A percentile compares a stretch with the other conserved stretches of the same genome.
phyloP scores from a whole-genome alignment of 805 yeast genomes.

The Tetrapisispora nanseiensis region DNA sequence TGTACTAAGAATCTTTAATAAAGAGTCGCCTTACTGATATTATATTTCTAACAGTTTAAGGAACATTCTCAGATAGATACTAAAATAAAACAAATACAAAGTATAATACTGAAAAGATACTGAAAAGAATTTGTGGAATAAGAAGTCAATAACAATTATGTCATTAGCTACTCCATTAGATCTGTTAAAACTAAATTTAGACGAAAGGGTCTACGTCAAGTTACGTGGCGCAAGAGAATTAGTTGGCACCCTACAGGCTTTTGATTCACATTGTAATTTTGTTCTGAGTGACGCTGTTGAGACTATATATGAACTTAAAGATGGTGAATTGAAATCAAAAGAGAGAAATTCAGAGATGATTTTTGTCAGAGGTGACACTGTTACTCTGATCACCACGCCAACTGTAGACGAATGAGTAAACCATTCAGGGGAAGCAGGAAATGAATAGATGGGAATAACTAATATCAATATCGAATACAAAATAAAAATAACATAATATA shows the following conservation, averaged over 20 bases:
- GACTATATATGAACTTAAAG: conserved; percentile 53
- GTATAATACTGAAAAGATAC: neutral
- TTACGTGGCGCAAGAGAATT: conserved; percentile 91
- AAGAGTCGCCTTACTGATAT: no score
- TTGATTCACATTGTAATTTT: conserved; percentile 93
- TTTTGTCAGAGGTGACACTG: conserved; percentile 96
- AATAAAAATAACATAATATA: no score
- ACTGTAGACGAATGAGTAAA: conserved; percentile 15
- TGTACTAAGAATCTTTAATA: no score
- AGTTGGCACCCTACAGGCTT: conserved; percentile 82
- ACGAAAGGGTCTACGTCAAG: conserved; percentile 79
- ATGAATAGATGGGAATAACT: neutral
- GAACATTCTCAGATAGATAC: neutral
- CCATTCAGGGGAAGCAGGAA: no score
- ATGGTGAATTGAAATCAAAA: conserved; percentile 35
- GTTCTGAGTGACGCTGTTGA: conserved; percentile 90
- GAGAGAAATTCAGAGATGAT: conserved; percentile 73
- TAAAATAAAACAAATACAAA: neutral
- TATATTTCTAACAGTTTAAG: no score
- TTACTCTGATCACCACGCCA: conserved; percentile 63
- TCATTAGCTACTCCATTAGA: conserved; percentile 72
- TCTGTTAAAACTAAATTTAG: conserved; percentile 72
- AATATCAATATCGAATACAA: no score
- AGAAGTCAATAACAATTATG: conserved; percentile 4
- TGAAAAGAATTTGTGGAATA: neutral